Conservation (phyloP, 2,329 filamentous ascomycete genomes). For the Epicoccum nigrum region DNA sequence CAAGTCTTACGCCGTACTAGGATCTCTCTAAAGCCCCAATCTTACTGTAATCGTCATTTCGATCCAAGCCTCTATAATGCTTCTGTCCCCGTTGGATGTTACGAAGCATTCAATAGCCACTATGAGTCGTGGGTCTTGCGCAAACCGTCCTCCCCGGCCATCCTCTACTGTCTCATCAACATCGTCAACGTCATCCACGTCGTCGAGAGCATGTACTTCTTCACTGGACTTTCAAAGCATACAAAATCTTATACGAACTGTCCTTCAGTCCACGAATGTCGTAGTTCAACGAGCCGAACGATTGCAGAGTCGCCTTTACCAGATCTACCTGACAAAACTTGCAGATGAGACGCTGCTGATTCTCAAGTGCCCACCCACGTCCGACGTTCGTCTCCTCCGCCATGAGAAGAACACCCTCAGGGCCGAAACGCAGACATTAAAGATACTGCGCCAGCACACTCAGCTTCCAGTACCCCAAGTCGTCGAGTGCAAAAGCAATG, state of each 20-base stretch:
- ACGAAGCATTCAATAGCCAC: conserved; percentile 39
- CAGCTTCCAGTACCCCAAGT: conserved; percentile 48
- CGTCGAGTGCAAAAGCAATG: conserved; percentile 47
- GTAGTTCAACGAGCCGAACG: conserved; percentile 45
- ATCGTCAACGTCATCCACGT: conserved; percentile 35
- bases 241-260: conserved; percentile 40
- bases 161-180: conserved; percentile 34
- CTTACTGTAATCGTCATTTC: conserved; percentile 16
- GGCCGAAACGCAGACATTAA: conserved; percentile 48
- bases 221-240: conserved; percentile 44
- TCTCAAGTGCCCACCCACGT: conserved; percentile 50
- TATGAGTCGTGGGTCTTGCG: conserved; percentile 44
- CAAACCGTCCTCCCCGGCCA: conserved; percentile 29
- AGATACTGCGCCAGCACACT: conserved; percentile 45
- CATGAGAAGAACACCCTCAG: conserved; percentile 52
- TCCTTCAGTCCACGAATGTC: conserved; percentile 41
- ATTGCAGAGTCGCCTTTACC: conserved; percentile 46
- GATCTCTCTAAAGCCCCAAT: conserved; percentile 26
- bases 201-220: conserved; percentile 23
- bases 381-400: conserved; percentile 49
- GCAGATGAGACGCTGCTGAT: conserved; percentile 49
- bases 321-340: conserved; percentile 51
- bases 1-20: conserved; percentile 13
- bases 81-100: conserved; percentile 45
- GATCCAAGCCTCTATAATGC: conserved; percentile 41